Percentiles rank a stretch among this genome's conserved stretches.
These are phyloP conservation scores for Candida sanyiensis DNA, from an alignment of 805 yeast species.

Conservation along the genomic window DNA sequence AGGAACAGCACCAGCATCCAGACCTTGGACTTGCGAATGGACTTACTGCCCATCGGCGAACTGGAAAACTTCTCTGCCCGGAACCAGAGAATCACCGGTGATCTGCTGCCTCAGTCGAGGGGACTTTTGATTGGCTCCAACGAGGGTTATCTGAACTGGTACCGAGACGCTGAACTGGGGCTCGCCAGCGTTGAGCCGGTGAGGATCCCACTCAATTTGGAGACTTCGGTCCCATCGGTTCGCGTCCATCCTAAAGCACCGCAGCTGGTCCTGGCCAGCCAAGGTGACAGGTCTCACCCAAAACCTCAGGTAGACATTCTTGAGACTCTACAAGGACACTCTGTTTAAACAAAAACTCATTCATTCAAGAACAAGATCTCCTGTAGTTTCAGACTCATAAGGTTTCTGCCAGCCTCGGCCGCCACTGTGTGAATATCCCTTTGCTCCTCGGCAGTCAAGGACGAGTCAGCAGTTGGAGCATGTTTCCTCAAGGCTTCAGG, in stretches of 20 bases:
- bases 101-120: slow-evolving; percentile 16
- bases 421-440: slow-evolving; percentile 11
- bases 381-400: slow-evolving; percentile 24
- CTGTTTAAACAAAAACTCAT: slow-evolving; percentile 1
- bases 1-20: slow-evolving; percentile 28
- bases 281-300: slow-evolving; percentile 18
- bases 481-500: no score
- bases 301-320: slow-evolving; percentile 11
- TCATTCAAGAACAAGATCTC: slow-evolving; percentile 25
- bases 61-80: slow-evolving; percentile 9
- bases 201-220: neutral
- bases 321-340: neutral
- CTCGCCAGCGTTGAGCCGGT: slow-evolving; percentile 4
- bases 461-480: no score
- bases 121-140: slow-evolving; percentile 28
- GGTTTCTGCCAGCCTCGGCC: slow-evolving; percentile 22
- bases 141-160: slow-evolving; percentile 18
- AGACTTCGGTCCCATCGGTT: slow-evolving; percentile 14
- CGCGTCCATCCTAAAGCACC: slow-evolving; percentile 17
- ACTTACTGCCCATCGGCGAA: slow-evolving; percentile 12
- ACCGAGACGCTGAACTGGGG: slow-evolving; percentile 23
- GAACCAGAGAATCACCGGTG: slow-evolving; percentile 25
- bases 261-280: slow-evolving; percentile 10
- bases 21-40: slow-evolving; percentile 33
- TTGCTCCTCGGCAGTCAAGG: neutral